Percentiles rank a stretch among this genome's conserved stretches.
These are phyloP conservation scores for Geum urbanum DNA, from an alignment of 306 rosid genomes.

Conservation along the genomic window DNA sequence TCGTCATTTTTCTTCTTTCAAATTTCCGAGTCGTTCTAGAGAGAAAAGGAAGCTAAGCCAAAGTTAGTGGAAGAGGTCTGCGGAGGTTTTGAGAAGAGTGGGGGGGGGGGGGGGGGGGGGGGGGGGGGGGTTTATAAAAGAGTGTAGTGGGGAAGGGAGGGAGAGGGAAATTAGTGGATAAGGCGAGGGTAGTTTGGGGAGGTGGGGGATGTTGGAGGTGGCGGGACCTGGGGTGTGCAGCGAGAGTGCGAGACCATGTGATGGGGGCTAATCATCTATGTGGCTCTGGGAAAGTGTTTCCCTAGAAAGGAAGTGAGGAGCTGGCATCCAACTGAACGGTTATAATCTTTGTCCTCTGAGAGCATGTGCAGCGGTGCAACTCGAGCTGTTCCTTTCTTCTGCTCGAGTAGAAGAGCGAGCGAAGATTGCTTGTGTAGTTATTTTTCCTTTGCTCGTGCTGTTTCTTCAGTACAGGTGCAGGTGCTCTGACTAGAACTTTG, in stretches of 20 bases:
- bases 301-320: background rate
- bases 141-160: background rate
- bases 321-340: background rate
- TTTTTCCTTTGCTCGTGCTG: no score
- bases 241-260: constrained; percentile 50
- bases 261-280: constrained; percentile 18
- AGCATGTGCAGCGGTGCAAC: no score
- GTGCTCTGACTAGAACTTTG: no score
- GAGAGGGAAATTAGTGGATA: constrained; percentile 17
- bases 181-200: constrained; percentile 36
- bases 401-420: no score
- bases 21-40: no score
- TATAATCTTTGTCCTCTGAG: no score
- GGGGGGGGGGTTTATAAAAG: constrained; percentile 14
- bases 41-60: no score
- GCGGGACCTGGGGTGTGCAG: constrained; percentile 33
- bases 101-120: background rate
- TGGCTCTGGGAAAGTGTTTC: no score
- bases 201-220: background rate
- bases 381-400: no score
- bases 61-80: no score
- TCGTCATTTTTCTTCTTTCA: constrained; percentile 38
- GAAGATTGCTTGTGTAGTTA: no score
- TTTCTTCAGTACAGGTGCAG: no score
- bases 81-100: background rate